Base-by-base conservation (phyloP, 305 asterid genomes). In the Nicotiana rustica region DNA sequence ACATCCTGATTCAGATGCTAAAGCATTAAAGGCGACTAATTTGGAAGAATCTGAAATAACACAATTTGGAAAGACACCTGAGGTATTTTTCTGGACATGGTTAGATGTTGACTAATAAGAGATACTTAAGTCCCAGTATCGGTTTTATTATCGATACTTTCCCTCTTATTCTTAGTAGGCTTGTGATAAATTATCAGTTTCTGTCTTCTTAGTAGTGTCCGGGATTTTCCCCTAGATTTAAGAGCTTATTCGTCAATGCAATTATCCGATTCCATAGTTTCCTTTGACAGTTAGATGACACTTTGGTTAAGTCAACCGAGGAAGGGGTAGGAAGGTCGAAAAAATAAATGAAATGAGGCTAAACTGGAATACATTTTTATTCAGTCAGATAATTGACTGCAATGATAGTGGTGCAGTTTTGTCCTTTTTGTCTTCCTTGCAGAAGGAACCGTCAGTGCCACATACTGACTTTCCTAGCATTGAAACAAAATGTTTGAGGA, bases 171-270 rank as follows among this genome's bases (percentile, higher is more conserved):
- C 61, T 49, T 25, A 3, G 79, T 47, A 73, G 21, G 60, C 15
- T 73, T 47, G 79, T 21, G 4, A 71, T 71, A 38, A 18, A 41
- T 1, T 44, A 41, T 19, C 21, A 49, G 4, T 55, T 21, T 59
- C 49, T 73, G 62, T 73, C 79, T 73, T 73, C 9, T 49, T 47
- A 73, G 62, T 73, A 61, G 79, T 25, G 41, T 73, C 41, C 21
- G 21, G 79, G 79, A 47, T 14, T 21, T 25, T 47, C 8, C 29
- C 62, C 79, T 47, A 3, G 41, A 47, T 73, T 47, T 71, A 25
- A 47, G 52, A 14, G 41, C 15, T 47, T 47, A 47, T 73, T 1
- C 17, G 12, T 73, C 62, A 36, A 21, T 21, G 19, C 21, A 49
- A 47, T 41, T 73, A 73, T 73, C 62, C 8, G 62, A 73, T 47